Percentiles rank a stretch among this genome's conserved stretches.
Conservation (phyloP, 768 basidiomycete genomes). For the Lentinus tigrinus region DNA sequence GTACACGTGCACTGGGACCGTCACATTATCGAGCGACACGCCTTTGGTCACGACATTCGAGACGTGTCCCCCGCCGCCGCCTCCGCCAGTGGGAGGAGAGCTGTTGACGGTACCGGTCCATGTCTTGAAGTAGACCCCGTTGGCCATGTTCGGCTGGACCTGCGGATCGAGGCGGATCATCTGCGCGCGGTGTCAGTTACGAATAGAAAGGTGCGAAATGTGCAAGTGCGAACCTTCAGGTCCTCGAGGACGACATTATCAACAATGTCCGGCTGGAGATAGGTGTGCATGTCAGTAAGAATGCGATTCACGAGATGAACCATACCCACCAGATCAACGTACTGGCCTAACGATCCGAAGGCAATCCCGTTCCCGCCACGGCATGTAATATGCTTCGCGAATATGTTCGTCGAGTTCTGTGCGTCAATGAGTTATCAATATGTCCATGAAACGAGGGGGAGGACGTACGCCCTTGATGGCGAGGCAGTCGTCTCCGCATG, state of each 20-base stretch:
- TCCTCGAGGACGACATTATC: conserved; percentile 50
- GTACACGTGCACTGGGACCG: conserved; percentile 42
- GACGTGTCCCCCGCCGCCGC: no score
- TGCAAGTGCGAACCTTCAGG: conserved; percentile 38
- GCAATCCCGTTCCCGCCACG: conserved; percentile 64
- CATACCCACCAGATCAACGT: conserved; percentile 47
- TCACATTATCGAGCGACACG: conserved; percentile 45
- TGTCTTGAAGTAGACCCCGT: conserved; percentile 56
- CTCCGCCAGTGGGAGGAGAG: conserved; percentile 51
- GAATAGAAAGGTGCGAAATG: no score
- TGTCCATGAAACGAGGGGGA: no score
- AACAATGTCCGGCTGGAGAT: conserved; percentile 41
- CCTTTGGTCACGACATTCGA: conserved; percentile 4
- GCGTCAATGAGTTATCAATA: no score
- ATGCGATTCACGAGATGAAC: no score
- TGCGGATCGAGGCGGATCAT: conserved; percentile 46
- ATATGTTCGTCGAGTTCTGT: conserved; percentile 56
- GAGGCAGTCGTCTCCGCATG: conserved; percentile 61
- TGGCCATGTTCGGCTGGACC: conserved; percentile 56
- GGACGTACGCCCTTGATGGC: conserved; percentile 56
- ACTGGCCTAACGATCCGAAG: conserved; percentile 59
- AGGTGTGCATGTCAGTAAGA: background rate
- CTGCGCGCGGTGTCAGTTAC: conserved; percentile 22
- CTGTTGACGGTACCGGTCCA: conserved; percentile 54
- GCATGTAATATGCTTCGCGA: conserved; percentile 49